These are phyloP conservation scores for Knoxdaviesia capensis DNA, from an alignment of 2,329 filamentous ascomycete genomes.

Conservation along the genomic window DNA sequence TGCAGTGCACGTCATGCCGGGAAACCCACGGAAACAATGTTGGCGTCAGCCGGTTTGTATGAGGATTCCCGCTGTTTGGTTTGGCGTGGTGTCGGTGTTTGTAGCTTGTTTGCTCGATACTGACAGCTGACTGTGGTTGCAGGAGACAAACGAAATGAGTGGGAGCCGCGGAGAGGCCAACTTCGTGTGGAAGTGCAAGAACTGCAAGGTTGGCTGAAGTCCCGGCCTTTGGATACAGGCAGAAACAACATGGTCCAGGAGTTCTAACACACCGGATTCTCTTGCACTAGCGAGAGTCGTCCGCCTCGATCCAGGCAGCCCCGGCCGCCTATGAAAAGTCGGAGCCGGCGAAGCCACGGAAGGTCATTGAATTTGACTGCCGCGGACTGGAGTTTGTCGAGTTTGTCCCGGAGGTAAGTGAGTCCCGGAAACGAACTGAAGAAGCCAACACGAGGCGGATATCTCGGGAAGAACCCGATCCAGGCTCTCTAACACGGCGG, in stretches of 20 bases:
- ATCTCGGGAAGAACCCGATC: too few relatives aligned
- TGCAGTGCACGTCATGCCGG: slow-evolving; percentile 94
- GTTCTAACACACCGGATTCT: not conserved
- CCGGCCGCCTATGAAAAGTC: slow-evolving; percentile 51
- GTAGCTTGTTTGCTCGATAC: not conserved
- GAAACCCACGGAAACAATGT: slow-evolving; percentile 79
- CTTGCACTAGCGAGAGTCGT: slow-evolving; percentile 49
- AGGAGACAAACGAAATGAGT: slow-evolving; percentile 83
- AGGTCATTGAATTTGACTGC: slow-evolving; percentile 82
- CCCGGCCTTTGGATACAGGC: too few relatives aligned
- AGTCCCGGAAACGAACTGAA: too few relatives aligned
- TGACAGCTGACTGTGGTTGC: not conserved
- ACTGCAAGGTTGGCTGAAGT: slow-evolving; percentile 55
- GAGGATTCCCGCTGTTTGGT: too few relatives aligned
- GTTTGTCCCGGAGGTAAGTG: slow-evolving; percentile 65
- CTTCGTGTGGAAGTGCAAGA: slow-evolving; percentile 99
- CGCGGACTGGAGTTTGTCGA: slow-evolving; percentile 80
- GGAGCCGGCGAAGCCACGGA: slow-evolving; percentile 55
- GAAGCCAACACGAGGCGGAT: too few relatives aligned
- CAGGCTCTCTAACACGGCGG: too few relatives aligned
- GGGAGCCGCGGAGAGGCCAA: slow-evolving; percentile 91
- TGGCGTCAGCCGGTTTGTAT: slow-evolving; percentile 71
- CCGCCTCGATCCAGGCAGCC: slow-evolving; percentile 60
- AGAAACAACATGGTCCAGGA: too few relatives aligned
- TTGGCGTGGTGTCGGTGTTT: not conserved